A percentile compares a stretch with the other conserved stretches of the same genome.
Conservation (phyloP, 1,139 yeast genomes). For the Scheffersomyces stambukii region DNA sequence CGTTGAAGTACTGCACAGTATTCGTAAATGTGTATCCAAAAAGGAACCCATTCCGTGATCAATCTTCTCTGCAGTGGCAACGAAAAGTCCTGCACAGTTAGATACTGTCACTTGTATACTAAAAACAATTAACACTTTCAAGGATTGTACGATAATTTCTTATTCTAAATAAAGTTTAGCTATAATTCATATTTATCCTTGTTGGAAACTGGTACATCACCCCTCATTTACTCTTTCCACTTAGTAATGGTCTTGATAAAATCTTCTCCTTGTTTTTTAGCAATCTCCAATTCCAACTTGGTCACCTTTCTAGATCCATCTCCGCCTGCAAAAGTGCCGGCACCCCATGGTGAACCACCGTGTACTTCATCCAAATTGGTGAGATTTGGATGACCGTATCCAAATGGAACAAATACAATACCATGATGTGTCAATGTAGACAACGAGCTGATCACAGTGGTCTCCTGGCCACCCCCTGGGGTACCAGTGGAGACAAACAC, state of each 20-base stretch:
- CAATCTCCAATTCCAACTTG: constrained; percentile 30
- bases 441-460: constrained; percentile 29
- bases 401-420: constrained; percentile 34
- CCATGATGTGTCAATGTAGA: constrained; percentile 36
- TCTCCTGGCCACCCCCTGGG: constrained; percentile 40
- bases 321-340: constrained; percentile 35
- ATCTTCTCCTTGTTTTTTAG: constrained; percentile 29
- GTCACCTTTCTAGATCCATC: constrained; percentile 36
- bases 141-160: too few species aligned
- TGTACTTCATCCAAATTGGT: constrained; percentile 29
- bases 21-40: too few species aligned
- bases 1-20: too few species aligned
- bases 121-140: too few species aligned
- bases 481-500: constrained; percentile 34
- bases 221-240: too few species aligned
- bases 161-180: too few species aligned
- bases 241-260: constrained; percentile 23
- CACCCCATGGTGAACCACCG: constrained; percentile 43
- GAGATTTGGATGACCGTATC: constrained; percentile 27
- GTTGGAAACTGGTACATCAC: too few species aligned
- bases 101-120: too few species aligned
- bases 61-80: too few species aligned
- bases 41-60: too few species aligned
- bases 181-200: too few species aligned
- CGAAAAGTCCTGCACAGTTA: too few species aligned